Conservation (phyloP, 352 stramenopile genomes). For the Pythium diclinum region DNA sequence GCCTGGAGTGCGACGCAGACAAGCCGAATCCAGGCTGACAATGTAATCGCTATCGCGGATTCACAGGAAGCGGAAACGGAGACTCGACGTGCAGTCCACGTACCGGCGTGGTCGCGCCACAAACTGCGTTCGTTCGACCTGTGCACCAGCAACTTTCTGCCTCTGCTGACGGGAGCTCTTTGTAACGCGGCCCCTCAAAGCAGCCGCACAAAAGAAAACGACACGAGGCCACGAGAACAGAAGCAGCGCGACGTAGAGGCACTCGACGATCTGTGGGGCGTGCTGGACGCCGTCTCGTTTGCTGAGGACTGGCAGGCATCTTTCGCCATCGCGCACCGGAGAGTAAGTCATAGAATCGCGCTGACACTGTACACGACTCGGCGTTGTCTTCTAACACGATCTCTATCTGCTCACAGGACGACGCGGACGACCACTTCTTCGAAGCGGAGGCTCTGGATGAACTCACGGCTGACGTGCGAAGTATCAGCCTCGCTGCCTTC, state of each 20-base stretch:
- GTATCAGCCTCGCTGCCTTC: slow-evolving; percentile 18
- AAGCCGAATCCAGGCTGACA: background rate
- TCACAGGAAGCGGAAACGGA: slow-evolving; percentile 14
- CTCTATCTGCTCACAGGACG: slow-evolving; percentile 4
- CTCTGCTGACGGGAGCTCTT: slow-evolving; percentile 29
- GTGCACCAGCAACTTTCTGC: slow-evolving; percentile 56
- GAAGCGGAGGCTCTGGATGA: background rate
- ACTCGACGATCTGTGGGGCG: slow-evolving; percentile 41
- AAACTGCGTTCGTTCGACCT: slow-evolving; percentile 48
- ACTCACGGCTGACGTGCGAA: slow-evolving; percentile 13
- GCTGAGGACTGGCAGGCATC: slow-evolving; percentile 16
- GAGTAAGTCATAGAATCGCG: background rate
- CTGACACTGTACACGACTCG: background rate
- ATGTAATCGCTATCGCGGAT: slow-evolving; percentile 5
- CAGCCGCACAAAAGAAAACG: background rate
- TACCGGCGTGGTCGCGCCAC: slow-evolving; percentile 55
- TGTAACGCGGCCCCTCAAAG: slow-evolving; percentile 3
- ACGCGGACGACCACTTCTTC: slow-evolving; percentile 21
- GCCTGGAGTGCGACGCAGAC: slow-evolving; percentile 3
- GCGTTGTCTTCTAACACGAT: background rate
- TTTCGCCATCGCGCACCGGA: background rate
- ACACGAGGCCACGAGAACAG: slow-evolving; percentile 19
- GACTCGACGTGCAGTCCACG: slow-evolving; percentile 5
- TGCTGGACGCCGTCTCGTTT: slow-evolving; percentile 40
- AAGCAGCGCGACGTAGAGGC: slow-evolving; percentile 36